Evolutionary conservation across 352 stramenopile genomes (phyloP).

Genomic region (Thalassiosira ordinaria): DNA sequence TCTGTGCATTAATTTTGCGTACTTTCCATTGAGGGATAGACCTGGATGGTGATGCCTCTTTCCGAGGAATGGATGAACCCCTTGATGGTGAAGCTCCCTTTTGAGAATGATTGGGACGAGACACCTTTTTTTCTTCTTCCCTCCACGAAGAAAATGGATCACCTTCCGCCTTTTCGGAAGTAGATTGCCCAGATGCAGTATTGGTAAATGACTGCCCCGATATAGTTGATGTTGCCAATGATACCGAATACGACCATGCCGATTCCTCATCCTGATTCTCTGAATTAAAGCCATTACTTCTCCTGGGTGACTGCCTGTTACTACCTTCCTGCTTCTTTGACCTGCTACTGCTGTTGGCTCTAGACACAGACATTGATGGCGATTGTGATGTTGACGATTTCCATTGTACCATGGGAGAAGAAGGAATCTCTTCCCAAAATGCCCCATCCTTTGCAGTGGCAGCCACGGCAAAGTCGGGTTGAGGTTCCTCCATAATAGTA

Average conservation of each 20-base stretch:
- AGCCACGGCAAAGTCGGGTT: too few species aligned
- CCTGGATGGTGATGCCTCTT: background rate
- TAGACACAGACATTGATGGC: too few species aligned
- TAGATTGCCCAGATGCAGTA: background rate
- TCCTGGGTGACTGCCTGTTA: background rate
- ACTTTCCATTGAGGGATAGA: constrained; percentile 4
- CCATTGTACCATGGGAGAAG: constrained; percentile 12
- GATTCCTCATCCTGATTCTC: background rate
- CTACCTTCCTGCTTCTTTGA: too few species aligned
- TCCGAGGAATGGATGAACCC: too few species aligned
- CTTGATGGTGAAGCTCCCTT: too few species aligned
- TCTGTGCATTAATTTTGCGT: constrained; percentile 2
- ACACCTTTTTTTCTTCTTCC: background rate
- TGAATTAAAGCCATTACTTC: background rate
- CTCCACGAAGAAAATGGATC: constrained; percentile 13
- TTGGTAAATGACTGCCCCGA: too few species aligned
- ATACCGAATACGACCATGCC: background rate
- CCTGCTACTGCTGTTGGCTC: too few species aligned
- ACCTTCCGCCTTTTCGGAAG: constrained; percentile 5
- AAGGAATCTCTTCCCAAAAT: constrained; percentile 22
- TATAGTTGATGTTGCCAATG: too few species aligned
- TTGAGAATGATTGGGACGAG: too few species aligned
- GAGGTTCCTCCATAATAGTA: too few species aligned
- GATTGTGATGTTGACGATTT: background rate
- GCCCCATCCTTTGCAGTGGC: too few species aligned